Evolutionary conservation across 768 basidiomycete species (phyloP).

Genomic region (Leccinum broughii): DNA sequence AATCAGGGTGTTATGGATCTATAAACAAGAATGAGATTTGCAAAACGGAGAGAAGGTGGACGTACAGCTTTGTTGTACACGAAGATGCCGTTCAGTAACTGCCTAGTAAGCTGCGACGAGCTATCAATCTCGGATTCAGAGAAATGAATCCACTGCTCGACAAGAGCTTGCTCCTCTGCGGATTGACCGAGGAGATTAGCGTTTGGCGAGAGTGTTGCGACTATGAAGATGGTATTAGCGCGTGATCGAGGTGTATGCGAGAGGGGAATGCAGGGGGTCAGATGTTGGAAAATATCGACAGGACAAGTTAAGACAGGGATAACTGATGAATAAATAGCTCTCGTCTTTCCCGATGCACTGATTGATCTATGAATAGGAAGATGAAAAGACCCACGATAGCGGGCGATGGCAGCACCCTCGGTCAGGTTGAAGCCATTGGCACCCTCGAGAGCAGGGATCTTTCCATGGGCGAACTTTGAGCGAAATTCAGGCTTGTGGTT

Average conservation of each 20-base stretch:
- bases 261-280: conserved; percentile 8
- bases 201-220: conserved; percentile 76
- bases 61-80: conserved; percentile 86
- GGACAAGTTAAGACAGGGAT: conserved; percentile 66
- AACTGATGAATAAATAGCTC: conserved; percentile 50
- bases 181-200: conserved; percentile 71
- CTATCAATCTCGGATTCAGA: conserved; percentile 62
- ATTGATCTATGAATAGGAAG: conserved; percentile 11
- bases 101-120: conserved; percentile 38
- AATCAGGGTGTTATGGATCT: conserved; percentile 59
- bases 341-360: conserved; percentile 27
- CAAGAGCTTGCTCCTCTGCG: conserved; percentile 64
- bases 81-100: conserved; percentile 47
- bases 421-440: conserved; percentile 76
- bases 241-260: conserved; percentile 12
- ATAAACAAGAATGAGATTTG: conserved; percentile 1
- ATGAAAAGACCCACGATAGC: conserved; percentile 70
- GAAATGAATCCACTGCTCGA: conserved; percentile 86
- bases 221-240: conserved; percentile 41
- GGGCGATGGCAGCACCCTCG: conserved; percentile 80
- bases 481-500: conserved; percentile 73
- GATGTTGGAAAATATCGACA: conserved; percentile 47
- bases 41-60: conserved; percentile 8
- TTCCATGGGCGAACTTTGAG: conserved; percentile 76
- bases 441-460: conserved; percentile 82